Percentiles rank a stretch among this genome's conserved stretches.
Evolutionary conservation across 2,329 filamentous ascomycete species (phyloP).

Genomic region (Fusarium sp.): DNA sequence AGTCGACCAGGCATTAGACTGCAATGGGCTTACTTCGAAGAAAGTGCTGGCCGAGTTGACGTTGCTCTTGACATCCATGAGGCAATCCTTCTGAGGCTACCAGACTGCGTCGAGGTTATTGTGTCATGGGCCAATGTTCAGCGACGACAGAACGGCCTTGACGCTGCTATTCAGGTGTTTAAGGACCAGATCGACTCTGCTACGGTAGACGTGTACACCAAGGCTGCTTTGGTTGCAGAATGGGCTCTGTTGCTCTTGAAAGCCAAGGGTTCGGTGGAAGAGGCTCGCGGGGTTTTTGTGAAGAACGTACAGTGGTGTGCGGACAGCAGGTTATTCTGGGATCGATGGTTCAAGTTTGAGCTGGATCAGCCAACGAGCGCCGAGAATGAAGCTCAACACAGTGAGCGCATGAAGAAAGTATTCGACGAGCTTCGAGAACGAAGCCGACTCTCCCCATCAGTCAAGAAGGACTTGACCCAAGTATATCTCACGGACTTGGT

Average conservation of each 20-base stretch:
- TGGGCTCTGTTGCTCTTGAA: conserved; percentile 92
- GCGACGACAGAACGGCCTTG: conserved; percentile 83
- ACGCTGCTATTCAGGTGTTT: conserved; percentile 85
- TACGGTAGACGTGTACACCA: conserved; percentile 78
- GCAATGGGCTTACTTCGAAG: conserved; percentile 95
- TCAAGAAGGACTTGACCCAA: conserved; percentile 79
- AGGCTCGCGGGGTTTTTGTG: conserved; percentile 84
- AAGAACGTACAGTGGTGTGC: conserved; percentile 86
- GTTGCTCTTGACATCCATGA: conserved; percentile 87
- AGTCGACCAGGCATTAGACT: conserved; percentile 84
- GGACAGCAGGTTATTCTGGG: conserved; percentile 90
- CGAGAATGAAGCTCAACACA: conserved; percentile 71
- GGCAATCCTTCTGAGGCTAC: conserved; percentile 78
- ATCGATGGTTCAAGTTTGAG: conserved; percentile 89
- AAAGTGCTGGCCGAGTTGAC: conserved; percentile 79
- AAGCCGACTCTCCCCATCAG: conserved; percentile 72
- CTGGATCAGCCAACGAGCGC: conserved; percentile 79
- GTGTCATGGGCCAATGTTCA: conserved; percentile 87
- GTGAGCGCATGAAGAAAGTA: conserved; percentile 81
- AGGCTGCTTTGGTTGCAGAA: conserved; percentile 86
- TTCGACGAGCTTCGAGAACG: conserved; percentile 78
- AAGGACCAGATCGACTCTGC: conserved; percentile 81
- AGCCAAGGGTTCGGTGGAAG: conserved; percentile 80
- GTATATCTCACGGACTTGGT: conserved; percentile 86
- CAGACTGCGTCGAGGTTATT: conserved; percentile 87